Evolutionary conservation across 345 rosid genomes (phyloP), one percentile per base, ranked within the genome.

Genomic region (Lagerstroemia speciosa): DNA sequence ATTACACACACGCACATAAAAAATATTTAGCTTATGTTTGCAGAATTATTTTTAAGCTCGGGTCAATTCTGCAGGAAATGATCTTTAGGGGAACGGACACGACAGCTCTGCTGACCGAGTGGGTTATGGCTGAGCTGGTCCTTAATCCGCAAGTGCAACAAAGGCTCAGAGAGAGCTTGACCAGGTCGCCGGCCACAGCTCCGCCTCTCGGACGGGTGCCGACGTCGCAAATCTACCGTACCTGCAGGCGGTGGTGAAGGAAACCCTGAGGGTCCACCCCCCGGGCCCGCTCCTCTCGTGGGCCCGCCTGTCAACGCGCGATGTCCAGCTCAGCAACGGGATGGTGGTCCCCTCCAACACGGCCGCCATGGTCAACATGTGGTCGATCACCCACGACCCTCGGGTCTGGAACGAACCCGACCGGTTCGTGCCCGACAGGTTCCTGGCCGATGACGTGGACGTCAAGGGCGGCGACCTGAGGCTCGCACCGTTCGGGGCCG

Each of bases 311-410:
- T 86, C 96, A 76, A 93, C 86, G 6, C 81, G 91, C 2, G 96
- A 90, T 72, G 88, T 92, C 69, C 80, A 78, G 67, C 92, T 88
- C 68, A 78, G 85, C 73, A 92, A 93, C 76, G 96, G 93, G 36
- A 84, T 90, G 90, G 52, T 85, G 40, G 36, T 93, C n/a, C 98
- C 98, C 0, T 80, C 85, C 66, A 79, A 83, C 50, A 93, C 98
- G 0, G 87, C 88, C 2, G 98, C 98, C 0, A 88, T 93, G 97
- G 87, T 90, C 70, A 93, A 93, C 87, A 93, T 93, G 98, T 93
- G 98, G 98, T 97, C 98, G 33, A 93, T 93, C 38, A 76, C 93
- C 0, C 95, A 87, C 66, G 97, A 90, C 76, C 81, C 86, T 0
- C 32, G 20, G 3, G 81, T 90, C 40, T 93, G 98, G 98, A 73